Conservation (phyloP, 2,329 filamentous ascomycete species). For the Fusarium sp. region DNA sequence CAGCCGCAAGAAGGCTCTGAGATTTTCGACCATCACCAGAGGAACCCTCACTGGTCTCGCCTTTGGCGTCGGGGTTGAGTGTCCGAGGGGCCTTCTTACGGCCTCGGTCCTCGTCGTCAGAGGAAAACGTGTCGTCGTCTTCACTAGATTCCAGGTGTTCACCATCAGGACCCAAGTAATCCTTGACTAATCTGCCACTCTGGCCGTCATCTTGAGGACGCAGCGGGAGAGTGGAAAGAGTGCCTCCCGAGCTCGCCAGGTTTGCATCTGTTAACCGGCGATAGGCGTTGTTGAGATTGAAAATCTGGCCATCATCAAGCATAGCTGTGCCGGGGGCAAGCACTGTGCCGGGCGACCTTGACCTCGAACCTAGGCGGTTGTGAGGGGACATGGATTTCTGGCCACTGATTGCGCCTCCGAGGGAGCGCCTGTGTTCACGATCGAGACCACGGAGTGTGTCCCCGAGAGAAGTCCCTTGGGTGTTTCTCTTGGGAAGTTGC, state of each 20-base stretch:
- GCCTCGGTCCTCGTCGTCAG: constrained; percentile 76
- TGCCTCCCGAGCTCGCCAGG: constrained; percentile 71
- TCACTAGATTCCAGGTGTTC: constrained; percentile 76
- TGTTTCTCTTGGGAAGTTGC: constrained; percentile 61
- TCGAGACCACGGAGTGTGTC: constrained; percentile 66
- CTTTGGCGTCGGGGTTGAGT: constrained; percentile 54
- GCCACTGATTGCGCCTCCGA: constrained; percentile 49
- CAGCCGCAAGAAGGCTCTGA: constrained; percentile 75
- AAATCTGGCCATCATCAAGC: constrained; percentile 68
- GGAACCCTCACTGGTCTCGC: constrained; percentile 49
- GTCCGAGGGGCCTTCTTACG: constrained; percentile 65
- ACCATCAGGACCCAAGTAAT: constrained; percentile 73
- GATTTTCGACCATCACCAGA: constrained; percentile 56
- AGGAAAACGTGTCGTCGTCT: constrained; percentile 71
- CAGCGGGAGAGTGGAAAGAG: constrained; percentile 69
- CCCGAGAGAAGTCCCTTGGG: constrained; percentile 57
- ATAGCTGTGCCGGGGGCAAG: constrained; percentile 54
- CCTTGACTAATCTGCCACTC: constrained; percentile 72
- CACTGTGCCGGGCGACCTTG: constrained; percentile 49
- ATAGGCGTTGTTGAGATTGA: constrained; percentile 78
- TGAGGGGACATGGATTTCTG: constrained; percentile 65
- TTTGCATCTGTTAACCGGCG: constrained; percentile 78
- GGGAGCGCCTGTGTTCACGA: constrained; percentile 54
- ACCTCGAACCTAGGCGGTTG: constrained; percentile 56
- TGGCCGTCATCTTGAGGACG: constrained; percentile 60